Evolutionary conservation across 106 monocot species (phyloP), one percentile per base, ranked within the genome.

Genomic region (Xerophyta viscosa): DNA sequence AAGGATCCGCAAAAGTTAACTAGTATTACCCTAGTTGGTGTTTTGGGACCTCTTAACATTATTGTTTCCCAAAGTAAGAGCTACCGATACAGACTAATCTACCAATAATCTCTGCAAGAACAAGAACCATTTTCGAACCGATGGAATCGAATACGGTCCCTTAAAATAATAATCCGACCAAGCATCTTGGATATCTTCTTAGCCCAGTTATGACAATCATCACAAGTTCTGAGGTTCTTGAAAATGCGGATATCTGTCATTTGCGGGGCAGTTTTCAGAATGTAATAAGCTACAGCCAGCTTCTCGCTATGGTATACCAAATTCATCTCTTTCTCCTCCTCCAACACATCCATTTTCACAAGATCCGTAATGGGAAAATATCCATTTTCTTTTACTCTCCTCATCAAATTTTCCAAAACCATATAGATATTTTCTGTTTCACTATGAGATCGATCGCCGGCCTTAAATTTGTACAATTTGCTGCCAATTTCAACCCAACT

Each of bases 201-300:
- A 62, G 79, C 58, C 88, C 82, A 88, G 21, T 66, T 63, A 54
- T 82, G 88, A 61, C 88, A 88, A 20, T 88, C 88, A 15, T 31
- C 37, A 22, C 88, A 88, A 4, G 79, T 65, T 41, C 54, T 39
- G 3, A 83, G 57, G 42, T 88, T 88, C 69, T 88, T 88, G 18
- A 72, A 62, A 14, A 88, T 70, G 56, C 65, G 57, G 6, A 88
- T 79, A 30, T 82, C 82, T 20, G 37, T 57, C n/a, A n/a, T n/a
- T 6, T 30, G 62, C 12, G 79, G 76, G 3, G 3, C 52, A 3
- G 80, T 86, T 55, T 64, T 88, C 8, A 76, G 50, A 24, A 83
- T 50, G 23, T 56, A 27, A 46, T 66, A 83, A 18, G 88, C 68
- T n/a, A 82, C 67, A 0, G 88, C 88, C 0, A 88, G 46, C 64